These are phyloP conservation scores for Stephanodiscus minutulus DNA, from an alignment of 108 stramenopile species.

Conservation along the genomic window DNA sequence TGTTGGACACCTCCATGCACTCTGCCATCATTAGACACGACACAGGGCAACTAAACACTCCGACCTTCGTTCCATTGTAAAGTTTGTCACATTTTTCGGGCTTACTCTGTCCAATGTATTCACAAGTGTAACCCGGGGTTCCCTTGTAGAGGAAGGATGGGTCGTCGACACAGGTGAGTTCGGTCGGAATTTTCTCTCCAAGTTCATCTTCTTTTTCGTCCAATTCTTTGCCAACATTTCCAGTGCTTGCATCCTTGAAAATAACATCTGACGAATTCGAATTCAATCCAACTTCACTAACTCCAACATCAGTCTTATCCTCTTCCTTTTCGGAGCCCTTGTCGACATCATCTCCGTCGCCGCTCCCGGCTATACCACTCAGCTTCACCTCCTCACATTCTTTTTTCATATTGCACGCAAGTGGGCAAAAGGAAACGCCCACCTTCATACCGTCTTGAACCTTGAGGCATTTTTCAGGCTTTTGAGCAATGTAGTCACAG, in stretches of 20 bases:
- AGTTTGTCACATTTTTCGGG: slow-evolving; percentile 34
- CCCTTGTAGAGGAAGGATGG: slow-evolving; percentile 32
- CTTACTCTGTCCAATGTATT: slow-evolving; percentile 28
- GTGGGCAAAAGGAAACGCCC: slow-evolving; percentile 32
- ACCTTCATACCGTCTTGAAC: slow-evolving; percentile 26
- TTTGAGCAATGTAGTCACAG: slow-evolving; percentile 30
- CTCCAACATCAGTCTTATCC: not conserved
- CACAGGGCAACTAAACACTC: slow-evolving; percentile 26
- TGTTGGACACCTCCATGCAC: slow-evolving; percentile 6
- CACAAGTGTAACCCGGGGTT: slow-evolving; percentile 26
- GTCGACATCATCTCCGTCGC: not conserved
- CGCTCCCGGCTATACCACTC: slow-evolving; percentile 1
- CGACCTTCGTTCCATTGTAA: slow-evolving; percentile 26
- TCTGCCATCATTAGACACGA: slow-evolving; percentile 26
- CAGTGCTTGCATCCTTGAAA: not conserved
- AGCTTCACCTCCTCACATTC: slow-evolving; percentile 13
- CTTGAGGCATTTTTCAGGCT: slow-evolving; percentile 35
- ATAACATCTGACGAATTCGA: not conserved
- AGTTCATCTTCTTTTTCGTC: not conserved
- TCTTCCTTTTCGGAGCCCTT: not conserved
- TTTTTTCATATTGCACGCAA: slow-evolving; percentile 33
- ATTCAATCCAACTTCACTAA: not conserved
- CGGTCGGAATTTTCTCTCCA: not conserved
- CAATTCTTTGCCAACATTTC: not conserved
- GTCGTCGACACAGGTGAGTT: slow-evolving; percentile 12